Percentiles rank a stretch among this genome's conserved stretches.
These are phyloP conservation scores for Hortiboletus flavorubellus DNA, from an alignment of 768 basidiomycete genomes.

Conservation along the genomic window DNA sequence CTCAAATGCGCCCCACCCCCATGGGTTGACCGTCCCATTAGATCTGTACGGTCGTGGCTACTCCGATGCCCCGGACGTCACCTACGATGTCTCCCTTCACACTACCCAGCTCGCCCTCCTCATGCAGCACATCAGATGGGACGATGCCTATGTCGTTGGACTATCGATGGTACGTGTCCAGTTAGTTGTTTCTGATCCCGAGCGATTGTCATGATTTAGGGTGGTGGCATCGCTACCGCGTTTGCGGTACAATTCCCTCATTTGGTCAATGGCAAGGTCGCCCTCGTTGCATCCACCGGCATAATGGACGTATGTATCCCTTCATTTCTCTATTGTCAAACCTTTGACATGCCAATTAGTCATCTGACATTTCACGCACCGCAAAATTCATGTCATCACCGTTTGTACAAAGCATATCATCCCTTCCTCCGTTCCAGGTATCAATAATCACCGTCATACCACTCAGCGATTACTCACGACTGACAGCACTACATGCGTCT, in stretches of 20 bases:
- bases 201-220: constrained; percentile 38
- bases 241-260: constrained; percentile 72
- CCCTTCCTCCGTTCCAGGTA: constrained; percentile 61
- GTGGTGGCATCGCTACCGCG: constrained; percentile 69
- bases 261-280: constrained; percentile 61
- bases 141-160: constrained; percentile 60
- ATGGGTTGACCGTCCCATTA: constrained; percentile 25
- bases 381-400: constrained; percentile 78
- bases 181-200: constrained; percentile 3
- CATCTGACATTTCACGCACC: constrained; percentile 66
- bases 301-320: constrained; percentile 52
- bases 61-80: constrained; percentile 71
- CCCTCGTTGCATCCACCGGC: constrained; percentile 67
- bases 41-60: constrained; percentile 84
- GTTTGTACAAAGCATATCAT: constrained; percentile 61
- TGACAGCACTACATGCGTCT: constrained; percentile 50
- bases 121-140: constrained; percentile 76
- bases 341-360: constrained; percentile 33
- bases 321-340: neutral
- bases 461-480: neutral
- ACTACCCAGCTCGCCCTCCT: constrained; percentile 79
- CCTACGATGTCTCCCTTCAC: constrained; percentile 62
- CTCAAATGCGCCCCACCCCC: neutral
- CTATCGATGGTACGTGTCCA: constrained; percentile 62
- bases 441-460: constrained; percentile 16